Evolutionary conservation across 495 filamentous ascomycete species (phyloP), one percentile per base, ranked within the genome.

Genomic region (Halenospora varia): DNA sequence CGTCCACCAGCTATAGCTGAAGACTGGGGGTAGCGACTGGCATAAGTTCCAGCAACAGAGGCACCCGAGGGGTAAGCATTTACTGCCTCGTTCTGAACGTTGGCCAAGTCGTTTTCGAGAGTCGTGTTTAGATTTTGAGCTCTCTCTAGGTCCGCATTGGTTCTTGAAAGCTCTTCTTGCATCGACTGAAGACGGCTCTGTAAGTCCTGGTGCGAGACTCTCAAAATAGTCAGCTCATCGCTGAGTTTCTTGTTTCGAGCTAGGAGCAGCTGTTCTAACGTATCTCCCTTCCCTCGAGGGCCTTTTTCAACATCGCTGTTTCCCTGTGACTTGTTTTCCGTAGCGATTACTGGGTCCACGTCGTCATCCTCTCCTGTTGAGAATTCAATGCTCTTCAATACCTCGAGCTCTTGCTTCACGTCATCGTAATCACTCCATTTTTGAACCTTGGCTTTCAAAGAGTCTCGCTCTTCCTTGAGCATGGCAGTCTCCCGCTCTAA

Each of bases 351-450:
- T 53, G 60, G 61, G 61, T 60, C 63, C 40, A 57, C 59, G 25
- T 73, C 79, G 20, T 94, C 90, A 59, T 96, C 90, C 60, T 96
- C 91, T 9, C 89, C 90, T 0, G 89, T 89, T 0, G 92, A 85
- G 65, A 98, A 96, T 68, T 98, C 94, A 59, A 98, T 96, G 62
- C 92, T 94, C 84, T 96, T 96, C 62, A 98, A 81, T 47, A 98
- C 91, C 62, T 97, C 94, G 22, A 98, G 79, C 71, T 98, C 95
- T 54, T 91, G 86, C 67, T 94, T 96, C 46, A 98, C 86, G 58
- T 97, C 92, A 35, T 96, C 90, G 65, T 99, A 99, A 68, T 99
- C 95, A 61, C 86, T 82, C 83, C 90, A 93, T 65, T 89, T 93
- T 51, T 89, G 84, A 18, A 97, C 80, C 69, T 91, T 95, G 23